Percentiles rank a stretch among this genome's conserved stretches.
Conservation (phyloP, 2,329 filamentous ascomycete genomes). For the Teratosphaeria viscida region DNA sequence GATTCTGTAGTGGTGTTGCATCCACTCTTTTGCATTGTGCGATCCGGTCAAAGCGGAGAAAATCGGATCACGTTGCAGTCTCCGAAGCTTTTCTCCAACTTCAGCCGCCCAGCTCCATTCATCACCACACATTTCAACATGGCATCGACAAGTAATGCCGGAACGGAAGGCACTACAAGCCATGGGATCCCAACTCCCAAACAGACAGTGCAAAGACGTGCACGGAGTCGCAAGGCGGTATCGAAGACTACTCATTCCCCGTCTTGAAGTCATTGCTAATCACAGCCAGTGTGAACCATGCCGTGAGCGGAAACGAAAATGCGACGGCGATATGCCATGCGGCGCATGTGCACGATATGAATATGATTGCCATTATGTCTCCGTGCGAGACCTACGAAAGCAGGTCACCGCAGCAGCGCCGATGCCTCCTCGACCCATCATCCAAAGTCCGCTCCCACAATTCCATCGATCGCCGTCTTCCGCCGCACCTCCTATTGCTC, state of each 20-base stretch:
- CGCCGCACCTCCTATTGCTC: background rate
- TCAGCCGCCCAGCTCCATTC: background rate
- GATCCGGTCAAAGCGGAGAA: background rate
- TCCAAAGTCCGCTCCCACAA: conserved; percentile 4
- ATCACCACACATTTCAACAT: background rate
- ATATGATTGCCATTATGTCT: conserved; percentile 38
- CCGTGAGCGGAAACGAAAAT: conserved; percentile 44
- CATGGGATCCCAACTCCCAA: background rate
- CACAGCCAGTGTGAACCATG: conserved; percentile 30
- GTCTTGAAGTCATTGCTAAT: background rate
- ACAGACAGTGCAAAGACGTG: background rate
- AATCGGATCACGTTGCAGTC: background rate
- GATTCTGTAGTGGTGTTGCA: too few relatives aligned
- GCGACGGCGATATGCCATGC: conserved; percentile 42
- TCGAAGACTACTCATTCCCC: background rate
- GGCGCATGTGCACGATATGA: conserved; percentile 40
- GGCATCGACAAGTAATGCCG: background rate
- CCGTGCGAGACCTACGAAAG: conserved; percentile 6
- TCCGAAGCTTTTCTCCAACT: background rate
- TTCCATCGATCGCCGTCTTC: conserved; percentile 2
- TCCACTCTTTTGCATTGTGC: background rate
- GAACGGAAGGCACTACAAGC: background rate
- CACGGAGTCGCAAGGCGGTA: background rate
- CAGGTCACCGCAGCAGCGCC: conserved; percentile 12
- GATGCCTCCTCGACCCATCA: conserved; percentile 14